Percentiles rank a stretch among this genome's conserved stretches.
These are phyloP conservation scores for Citrus hindsii DNA, from an alignment of 345 rosid genomes.

Conservation along the genomic window DNA sequence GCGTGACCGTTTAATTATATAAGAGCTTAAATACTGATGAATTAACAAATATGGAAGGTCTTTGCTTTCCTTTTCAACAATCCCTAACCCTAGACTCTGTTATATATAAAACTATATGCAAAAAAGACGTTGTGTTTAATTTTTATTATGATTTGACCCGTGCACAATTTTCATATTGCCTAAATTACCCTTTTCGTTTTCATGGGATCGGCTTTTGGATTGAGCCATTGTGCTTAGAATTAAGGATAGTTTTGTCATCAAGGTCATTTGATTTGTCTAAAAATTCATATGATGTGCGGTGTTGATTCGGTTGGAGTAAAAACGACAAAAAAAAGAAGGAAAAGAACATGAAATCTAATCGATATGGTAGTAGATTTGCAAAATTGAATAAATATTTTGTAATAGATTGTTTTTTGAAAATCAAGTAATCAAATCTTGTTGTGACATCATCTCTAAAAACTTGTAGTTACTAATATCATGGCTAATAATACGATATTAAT, in stretches of 20 bases:
- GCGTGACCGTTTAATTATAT: neutral
- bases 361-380: neutral
- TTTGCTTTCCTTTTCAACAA: neutral
- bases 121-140: neutral
- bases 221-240: neutral
- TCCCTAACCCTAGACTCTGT: slow-evolving; percentile 18
- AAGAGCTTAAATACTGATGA: neutral
- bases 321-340: too few relatives aligned
- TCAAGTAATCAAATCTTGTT: neutral
- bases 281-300: neutral
- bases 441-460: neutral
- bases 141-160: neutral
- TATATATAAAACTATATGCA: too few relatives aligned
- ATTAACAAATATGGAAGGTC: neutral
- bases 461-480: neutral
- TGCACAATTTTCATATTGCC: neutral
- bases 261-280: neutral
- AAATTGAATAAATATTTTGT: too few relatives aligned
- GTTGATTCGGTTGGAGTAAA: neutral
- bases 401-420: too few relatives aligned
- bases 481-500: too few relatives aligned
- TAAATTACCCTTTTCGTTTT: neutral
- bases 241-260: slow-evolving; percentile 5
- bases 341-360: too few relatives aligned
- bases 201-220: neutral